phyloP scores from a whole-genome alignment of 345 rosid species.

The Eutrema yunnanense region DNA sequence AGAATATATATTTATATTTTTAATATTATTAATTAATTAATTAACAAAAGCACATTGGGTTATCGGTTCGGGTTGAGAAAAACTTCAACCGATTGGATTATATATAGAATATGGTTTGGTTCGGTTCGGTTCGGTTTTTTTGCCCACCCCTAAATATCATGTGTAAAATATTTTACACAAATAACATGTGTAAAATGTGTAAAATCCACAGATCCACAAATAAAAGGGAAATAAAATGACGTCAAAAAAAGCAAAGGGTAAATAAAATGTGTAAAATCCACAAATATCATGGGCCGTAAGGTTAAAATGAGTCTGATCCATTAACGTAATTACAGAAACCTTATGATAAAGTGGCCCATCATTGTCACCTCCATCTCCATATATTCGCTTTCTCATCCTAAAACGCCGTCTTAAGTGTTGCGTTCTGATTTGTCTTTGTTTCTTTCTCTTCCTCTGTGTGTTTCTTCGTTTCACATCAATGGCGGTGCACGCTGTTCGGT shows the following conservation, averaged over 20 bases:
- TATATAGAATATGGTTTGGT: too few species aligned
- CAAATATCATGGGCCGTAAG: not conserved
- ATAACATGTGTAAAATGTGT: too few species aligned
- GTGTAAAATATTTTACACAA: too few species aligned
- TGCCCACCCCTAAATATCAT: too few species aligned
- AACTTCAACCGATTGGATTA: too few species aligned
- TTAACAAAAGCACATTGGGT: too few species aligned
- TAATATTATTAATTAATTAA: too few species aligned
- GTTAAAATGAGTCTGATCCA: not conserved
- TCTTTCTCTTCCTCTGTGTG: not conserved
- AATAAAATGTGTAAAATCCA: not conserved
- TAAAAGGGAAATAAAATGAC: too few species aligned
- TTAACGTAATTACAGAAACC: not conserved
- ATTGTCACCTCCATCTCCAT: not conserved
- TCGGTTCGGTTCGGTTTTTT: too few species aligned
- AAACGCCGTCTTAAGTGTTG: conserved; percentile 7
- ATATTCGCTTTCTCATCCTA: not conserved
- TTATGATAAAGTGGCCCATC: conserved; percentile 8
- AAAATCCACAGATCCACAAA: too few species aligned
- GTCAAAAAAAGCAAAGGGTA: not conserved
- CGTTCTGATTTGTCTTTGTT: not conserved
- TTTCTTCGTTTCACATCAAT: conserved; percentile 24
- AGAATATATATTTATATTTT: too few species aligned
- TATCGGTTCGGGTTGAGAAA: too few species aligned
- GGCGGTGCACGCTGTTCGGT: conserved; percentile 42